Base-by-base conservation (phyloP, 1,284 basidiomycete genomes). In the Apiotrichum porosum region DNA sequence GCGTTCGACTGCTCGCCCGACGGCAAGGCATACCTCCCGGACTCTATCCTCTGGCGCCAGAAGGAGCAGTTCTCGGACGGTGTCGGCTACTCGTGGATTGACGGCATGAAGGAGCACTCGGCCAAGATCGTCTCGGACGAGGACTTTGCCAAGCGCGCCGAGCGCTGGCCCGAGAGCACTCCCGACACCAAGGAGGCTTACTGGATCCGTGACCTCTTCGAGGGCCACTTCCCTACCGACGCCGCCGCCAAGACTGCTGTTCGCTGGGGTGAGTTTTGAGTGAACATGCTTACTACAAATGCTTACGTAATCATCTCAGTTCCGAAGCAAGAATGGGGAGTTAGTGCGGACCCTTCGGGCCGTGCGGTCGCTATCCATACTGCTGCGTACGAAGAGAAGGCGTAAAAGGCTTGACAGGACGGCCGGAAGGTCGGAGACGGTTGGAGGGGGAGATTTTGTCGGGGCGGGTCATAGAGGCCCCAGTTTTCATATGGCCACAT, bases 1-100 rank as follows among this genome's bases (percentile, higher is more conserved):
- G 94, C 94, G 3, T 99, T 99, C 73, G 95, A 98, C 71, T 82
- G 82, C 58, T 75, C 87, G 2, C 85, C 88, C 4, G 85, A 86
- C 54, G 74, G 78, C 34, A 78, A 94, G 84, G 84, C 92, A 4
- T 99, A 97, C 76, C 82, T 99, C 45, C 95, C 95, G 18, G 81
- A 82, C 54, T 88, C 86, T 30, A 97, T 99, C 62, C 80, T 99
- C 34, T 99, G 95, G 95, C 82, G 95, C 54, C 95, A 99, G 73
- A 99, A 99, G 75, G 95, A 99, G 75, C 93, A 97, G 68, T 99
- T 99, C 78, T 95, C 91, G 12, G 95, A 99, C 69, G 95, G 95
- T 52, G 95, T 99, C 49, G 95, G 95, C 23, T 98, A 98, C 77
- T 95, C 90, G 37, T 98, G 95, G 95, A 99, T 99, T 67, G 95